phyloP scores from a whole-genome alignment of 495 filamentous ascomycete genomes.

The Annulohypoxylon bovei region DNA sequence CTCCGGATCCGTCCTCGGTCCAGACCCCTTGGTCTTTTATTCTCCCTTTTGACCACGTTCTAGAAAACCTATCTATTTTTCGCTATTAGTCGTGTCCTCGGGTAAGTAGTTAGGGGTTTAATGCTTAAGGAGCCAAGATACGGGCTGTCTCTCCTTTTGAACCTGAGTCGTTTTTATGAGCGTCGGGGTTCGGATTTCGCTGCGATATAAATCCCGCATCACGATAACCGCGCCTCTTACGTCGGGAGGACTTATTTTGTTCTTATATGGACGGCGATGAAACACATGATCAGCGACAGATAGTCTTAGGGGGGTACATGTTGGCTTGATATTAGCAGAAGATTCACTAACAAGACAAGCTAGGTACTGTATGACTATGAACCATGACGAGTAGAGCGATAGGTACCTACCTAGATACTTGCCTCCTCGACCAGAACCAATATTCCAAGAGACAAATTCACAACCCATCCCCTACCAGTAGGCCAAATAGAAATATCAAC shows the following conservation, averaged over 20 bases:
- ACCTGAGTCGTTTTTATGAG: background rate
- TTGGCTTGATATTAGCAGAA: too few relatives aligned
- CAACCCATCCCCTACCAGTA: background rate
- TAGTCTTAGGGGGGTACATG: too few relatives aligned
- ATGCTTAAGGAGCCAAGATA: background rate
- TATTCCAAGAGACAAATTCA: background rate
- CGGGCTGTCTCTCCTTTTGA: background rate
- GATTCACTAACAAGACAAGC: too few relatives aligned
- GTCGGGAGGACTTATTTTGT: too few relatives aligned
- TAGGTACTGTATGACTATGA: too few relatives aligned
- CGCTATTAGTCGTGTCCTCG: background rate
- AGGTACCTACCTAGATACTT: too few relatives aligned
- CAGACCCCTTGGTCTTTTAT: background rate
- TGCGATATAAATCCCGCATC: background rate
- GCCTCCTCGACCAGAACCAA: too few relatives aligned
- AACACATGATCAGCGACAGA: too few relatives aligned
- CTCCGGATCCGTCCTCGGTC: background rate
- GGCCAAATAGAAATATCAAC: background rate
- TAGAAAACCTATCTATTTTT: background rate
- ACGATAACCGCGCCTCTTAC: background rate
- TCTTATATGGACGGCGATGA: too few relatives aligned
- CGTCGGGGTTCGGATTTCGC: conserved; percentile 7
- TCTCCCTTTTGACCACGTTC: too few relatives aligned
- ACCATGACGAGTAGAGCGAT: too few relatives aligned
- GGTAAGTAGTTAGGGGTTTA: background rate